Base-by-base conservation (phyloP, 108 stramenopile genomes). In the Nannochloropsis gaditana region DNA sequence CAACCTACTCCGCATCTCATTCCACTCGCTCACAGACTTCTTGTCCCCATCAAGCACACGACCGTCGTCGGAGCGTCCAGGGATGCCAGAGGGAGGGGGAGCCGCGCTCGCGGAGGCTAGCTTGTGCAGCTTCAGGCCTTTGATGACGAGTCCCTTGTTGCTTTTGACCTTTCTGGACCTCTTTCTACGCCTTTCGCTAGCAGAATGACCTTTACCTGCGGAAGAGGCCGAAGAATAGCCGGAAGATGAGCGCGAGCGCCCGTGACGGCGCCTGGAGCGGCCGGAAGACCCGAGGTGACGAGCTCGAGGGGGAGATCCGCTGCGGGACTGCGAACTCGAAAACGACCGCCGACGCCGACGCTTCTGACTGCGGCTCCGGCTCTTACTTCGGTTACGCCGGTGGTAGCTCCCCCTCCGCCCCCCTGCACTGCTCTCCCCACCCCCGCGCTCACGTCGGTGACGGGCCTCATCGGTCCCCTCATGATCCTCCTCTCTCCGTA, bases 21-120 rank as follows among this genome's bases (percentile, higher is more conserved):
- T 91, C 91, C 91, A 90, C 43, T 86, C 90, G 44, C 89, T 88
- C 5, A 91, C 89, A 17, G 84, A 82, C 11, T 80, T 84, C 9
- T 84, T 44, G 42, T 47, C 45, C 44, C 81, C 81, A 43, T 85
- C 83, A 3, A 43, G 47, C 9, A 11, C 59, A 2, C 44, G 43
- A 9, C 42, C 45, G 4, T 41, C 45, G 21, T 41, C 84, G 21
- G 44, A 45, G 19, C 44, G 79, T 2, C 44, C 80, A 11, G 59
- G 79, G 11, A n/a, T 17, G 41, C 9, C 85, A 17, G 41, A 83
- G 11, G 85, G 85, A n/a, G 45, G 42, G 41, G 44, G 43, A 10
- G 73, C 9, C 5, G 31, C 11, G 15, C 79, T 17, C n/a, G 21
- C 84, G 21, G 43, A 9, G 84, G 43, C 43, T 82, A 84, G 45